Evolutionary conservation across 1,139 yeast species (phyloP).

Genomic region (Blastobotrys apis): DNA sequence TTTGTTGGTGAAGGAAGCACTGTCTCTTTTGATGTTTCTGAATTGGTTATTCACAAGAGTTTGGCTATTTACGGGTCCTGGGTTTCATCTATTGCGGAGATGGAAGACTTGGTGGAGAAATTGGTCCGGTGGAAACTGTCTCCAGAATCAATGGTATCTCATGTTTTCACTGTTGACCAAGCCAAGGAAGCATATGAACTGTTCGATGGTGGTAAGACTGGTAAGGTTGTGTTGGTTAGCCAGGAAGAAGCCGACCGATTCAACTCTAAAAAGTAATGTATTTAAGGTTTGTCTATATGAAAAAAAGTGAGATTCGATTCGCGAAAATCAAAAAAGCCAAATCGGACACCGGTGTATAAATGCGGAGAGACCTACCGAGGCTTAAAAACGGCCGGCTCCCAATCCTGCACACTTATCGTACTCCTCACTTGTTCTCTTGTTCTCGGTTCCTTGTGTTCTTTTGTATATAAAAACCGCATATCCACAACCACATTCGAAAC

Average conservation of each 20-base stretch:
- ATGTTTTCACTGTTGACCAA: slow-evolving; percentile 16
- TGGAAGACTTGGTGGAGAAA: slow-evolving; percentile 20
- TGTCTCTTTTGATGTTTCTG: slow-evolving; percentile 17
- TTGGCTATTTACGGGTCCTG: slow-evolving; percentile 19
- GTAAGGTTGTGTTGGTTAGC: slow-evolving; percentile 18
- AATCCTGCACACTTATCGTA: no score
- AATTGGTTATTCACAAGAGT: slow-evolving; percentile 19
- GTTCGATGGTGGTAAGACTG: slow-evolving; percentile 18
- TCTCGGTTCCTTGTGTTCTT: no score
- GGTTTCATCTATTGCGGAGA: slow-evolving; percentile 18
- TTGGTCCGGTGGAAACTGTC: slow-evolving; percentile 18
- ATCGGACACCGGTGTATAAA: no score
- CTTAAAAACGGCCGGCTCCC: no score
- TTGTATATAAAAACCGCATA: no score
- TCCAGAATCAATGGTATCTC: slow-evolving; percentile 17
- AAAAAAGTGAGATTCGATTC: no score
- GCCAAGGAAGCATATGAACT: slow-evolving; percentile 18
- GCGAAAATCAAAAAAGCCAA: no score
- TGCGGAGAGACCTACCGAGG: no score
- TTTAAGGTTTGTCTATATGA: background rate
- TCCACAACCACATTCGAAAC: no score
- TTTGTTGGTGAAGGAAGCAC: slow-evolving; percentile 20
- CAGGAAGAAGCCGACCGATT: slow-evolving; percentile 15
- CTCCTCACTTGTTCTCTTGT: no score
- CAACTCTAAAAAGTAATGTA: slow-evolving; percentile 1